Evolutionary conservation across 108 stramenopile genomes (phyloP).

Genomic region (Cylindrotheca fusiformis): DNA sequence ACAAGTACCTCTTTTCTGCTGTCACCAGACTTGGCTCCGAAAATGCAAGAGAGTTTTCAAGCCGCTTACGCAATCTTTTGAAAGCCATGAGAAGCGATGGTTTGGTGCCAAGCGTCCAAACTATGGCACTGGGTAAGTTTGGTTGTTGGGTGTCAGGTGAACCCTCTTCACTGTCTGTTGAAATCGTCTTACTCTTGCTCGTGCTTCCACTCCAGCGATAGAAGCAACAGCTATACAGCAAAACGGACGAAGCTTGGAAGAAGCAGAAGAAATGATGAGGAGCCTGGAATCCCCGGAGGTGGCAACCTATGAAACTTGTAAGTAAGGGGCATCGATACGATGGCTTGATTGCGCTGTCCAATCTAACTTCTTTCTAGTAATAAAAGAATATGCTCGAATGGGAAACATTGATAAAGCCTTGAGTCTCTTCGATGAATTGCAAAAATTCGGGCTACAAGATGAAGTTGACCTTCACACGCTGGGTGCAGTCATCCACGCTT

Average conservation of each 20-base stretch:
- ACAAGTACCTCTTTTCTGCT: conserved; percentile 5
- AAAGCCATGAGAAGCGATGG: background rate
- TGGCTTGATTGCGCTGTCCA: too few species aligned
- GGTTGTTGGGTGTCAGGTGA: background rate
- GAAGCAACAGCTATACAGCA: conserved; percentile 1
- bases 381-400: conserved; percentile 11
- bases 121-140: conserved; percentile 3
- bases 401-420: conserved; percentile 14
- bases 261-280: conserved; percentile 8
- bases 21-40: conserved; percentile 4
- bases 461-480: background rate
- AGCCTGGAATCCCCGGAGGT: conserved; percentile 1
- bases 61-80: background rate
- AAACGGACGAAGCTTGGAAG: background rate
- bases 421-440: conserved; percentile 2
- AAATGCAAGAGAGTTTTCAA: background rate
- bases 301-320: conserved; percentile 8
- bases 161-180: background rate
- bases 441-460: background rate
- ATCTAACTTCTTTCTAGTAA: conserved; percentile 1
- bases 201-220: conserved; percentile 1
- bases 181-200: background rate
- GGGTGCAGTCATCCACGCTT: background rate
- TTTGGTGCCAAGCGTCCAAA: conserved; percentile 1
- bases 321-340: too few species aligned